These are phyloP conservation scores for Hypoxylon crocopeplum DNA, from an alignment of 495 filamentous ascomycete species.

Conservation along the genomic window DNA sequence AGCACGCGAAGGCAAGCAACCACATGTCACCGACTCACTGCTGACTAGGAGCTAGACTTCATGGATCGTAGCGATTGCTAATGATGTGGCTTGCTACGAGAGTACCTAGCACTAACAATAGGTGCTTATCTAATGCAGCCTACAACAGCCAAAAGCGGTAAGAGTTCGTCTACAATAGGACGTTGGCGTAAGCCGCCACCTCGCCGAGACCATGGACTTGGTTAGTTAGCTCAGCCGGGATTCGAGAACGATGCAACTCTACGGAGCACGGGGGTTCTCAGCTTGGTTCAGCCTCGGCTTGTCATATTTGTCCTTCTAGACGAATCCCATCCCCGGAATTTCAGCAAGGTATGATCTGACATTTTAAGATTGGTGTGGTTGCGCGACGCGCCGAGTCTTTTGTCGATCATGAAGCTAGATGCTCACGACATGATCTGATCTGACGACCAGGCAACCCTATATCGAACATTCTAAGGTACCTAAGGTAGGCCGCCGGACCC, in stretches of 20 bases:
- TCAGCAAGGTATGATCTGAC: slow-evolving; percentile 12
- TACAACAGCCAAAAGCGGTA: slow-evolving; percentile 8
- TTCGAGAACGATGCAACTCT: slow-evolving; percentile 21
- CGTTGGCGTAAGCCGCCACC: slow-evolving; percentile 13
- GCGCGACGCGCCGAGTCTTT: slow-evolving; percentile 9
- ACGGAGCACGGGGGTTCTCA: slow-evolving; percentile 12
- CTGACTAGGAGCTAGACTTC: slow-evolving; percentile 19
- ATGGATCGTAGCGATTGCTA: slow-evolving; percentile 13
- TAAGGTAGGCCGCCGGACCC: slow-evolving; percentile 17
- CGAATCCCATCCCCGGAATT: slow-evolving; percentile 21
- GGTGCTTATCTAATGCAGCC: too few relatives aligned
- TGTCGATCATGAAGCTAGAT: slow-evolving; percentile 22
- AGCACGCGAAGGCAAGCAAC: neutral
- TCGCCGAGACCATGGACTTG: slow-evolving; percentile 21
- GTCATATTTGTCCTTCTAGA: slow-evolving; percentile 13
- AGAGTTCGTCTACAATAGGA: slow-evolving; percentile 2
- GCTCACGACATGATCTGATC: slow-evolving; percentile 28
- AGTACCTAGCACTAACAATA: too few relatives aligned
- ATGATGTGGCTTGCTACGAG: too few relatives aligned
- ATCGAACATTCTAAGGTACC: neutral
- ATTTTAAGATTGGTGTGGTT: neutral
- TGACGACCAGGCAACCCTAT: slow-evolving; percentile 25
- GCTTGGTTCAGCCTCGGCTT: slow-evolving; percentile 30
- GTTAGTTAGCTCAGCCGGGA: slow-evolving; percentile 5
- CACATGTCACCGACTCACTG: slow-evolving; percentile 10